phyloP scores from a whole-genome alignment of 2,329 filamentous ascomycete genomes.

The Cladorrhinum sp. region DNA sequence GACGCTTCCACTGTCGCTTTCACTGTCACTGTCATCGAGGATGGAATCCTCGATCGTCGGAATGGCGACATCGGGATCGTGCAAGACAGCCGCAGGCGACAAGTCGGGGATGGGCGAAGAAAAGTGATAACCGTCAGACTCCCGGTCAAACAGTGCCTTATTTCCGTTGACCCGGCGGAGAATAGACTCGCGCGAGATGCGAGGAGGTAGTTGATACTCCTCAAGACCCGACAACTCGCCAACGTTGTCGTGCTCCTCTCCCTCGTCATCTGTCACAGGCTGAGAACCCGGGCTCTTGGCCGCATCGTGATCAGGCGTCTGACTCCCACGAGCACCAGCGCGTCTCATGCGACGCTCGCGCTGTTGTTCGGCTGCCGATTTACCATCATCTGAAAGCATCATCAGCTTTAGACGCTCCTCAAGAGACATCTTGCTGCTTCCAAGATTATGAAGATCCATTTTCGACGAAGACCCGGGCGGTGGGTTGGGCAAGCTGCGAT shows the following conservation, averaged over 20 bases:
- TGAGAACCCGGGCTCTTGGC: slow-evolving; percentile 25
- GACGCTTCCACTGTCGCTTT: slow-evolving; percentile 51
- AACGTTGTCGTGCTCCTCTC: slow-evolving; percentile 50
- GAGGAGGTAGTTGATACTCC: slow-evolving; percentile 66
- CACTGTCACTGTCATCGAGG: slow-evolving; percentile 44
- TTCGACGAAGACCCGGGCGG: slow-evolving; percentile 70
- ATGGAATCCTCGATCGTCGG: slow-evolving; percentile 74
- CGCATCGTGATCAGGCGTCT: slow-evolving; percentile 42
- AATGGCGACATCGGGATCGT: slow-evolving; percentile 87
- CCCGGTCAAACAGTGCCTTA: slow-evolving; percentile 47
- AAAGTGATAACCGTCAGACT: slow-evolving; percentile 63
- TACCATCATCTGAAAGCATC: slow-evolving; percentile 73
- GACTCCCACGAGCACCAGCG: slow-evolving; percentile 49
- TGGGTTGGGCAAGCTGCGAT: slow-evolving; percentile 69
- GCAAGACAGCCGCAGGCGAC: slow-evolving; percentile 54
- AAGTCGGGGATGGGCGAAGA: slow-evolving; percentile 60
- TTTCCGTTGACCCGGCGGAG: slow-evolving; percentile 78
- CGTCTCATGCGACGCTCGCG: slow-evolving; percentile 67
- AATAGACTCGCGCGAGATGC: slow-evolving; percentile 92
- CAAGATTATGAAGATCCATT: slow-evolving; percentile 73
- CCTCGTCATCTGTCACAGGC: slow-evolving; percentile 47
- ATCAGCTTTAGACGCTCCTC: slow-evolving; percentile 85
- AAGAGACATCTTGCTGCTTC: slow-evolving; percentile 72
- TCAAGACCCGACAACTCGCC: slow-evolving; percentile 59
- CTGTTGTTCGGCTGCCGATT: slow-evolving; percentile 62